Evolutionary conservation across 164 flowering plant genomes (phyloP), one percentile per base, ranked within the genome.

Genomic region (Saururus chinensis): DNA sequence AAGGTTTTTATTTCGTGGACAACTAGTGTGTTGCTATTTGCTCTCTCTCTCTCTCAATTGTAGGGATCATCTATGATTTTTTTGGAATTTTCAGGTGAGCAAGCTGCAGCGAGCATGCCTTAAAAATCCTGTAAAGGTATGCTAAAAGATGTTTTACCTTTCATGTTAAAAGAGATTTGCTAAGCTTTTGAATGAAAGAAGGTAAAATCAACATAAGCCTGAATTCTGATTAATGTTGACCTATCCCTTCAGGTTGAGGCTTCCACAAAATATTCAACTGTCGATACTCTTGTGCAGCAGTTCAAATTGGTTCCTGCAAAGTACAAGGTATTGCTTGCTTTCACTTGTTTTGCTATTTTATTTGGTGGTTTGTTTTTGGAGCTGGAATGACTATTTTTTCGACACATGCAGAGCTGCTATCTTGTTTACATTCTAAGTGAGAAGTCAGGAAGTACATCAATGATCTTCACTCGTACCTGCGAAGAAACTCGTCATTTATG

Each of bases 391-490:
- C 17, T n/a, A 5, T 1, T 55, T 14, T 13, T n/a, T 19, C 11
- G 1, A 55, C 23, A 10, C 21, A 23, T 55, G 58, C 58, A 87
- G 98, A 93, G 86, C 19, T 83, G 88, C 73, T 88, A 89, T 70
- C 90, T 93, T 57, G 83, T 88, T 19, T 86, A 79, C 68, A 79
- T 88, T 69, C 69, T 93, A 61, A 81, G 65, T n/a, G 92, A 85
- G 73, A 81, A 75, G 86, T 64, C 89, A 66, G 83, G 76, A 58
- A 77, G 77, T 59, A 82, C 89, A 64, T 66, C 95, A 19, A 93
- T 90, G 92, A 90, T 93, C 64, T 93, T 93, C 66, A 93, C 97
- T 58, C 86, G 96, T 40, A 90, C 95, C n/a, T 85, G 97, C 68
- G 96, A 93, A 42, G 64, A 89, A 37, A 90, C 99, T 37, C 70